These are phyloP conservation scores for Skeletonema grethae DNA, from an alignment of 108 stramenopile genomes.

Conservation along the genomic window DNA sequence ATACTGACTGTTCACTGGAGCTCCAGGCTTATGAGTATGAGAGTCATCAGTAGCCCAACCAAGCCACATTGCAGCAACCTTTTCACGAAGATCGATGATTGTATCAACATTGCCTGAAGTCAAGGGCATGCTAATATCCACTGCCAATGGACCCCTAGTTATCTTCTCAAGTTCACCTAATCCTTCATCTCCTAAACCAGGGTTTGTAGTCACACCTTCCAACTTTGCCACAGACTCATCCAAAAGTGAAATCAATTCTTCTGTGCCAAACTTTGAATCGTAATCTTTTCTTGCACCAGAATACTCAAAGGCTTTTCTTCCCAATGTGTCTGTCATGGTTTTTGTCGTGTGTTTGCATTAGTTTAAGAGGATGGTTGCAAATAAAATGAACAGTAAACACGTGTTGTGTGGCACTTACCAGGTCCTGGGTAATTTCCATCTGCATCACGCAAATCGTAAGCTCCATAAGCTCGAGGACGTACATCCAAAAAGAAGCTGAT, in stretches of 20 bases:
- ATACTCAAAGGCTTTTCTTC: conserved; percentile 78
- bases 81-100: conserved; percentile 57
- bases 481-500: conserved; percentile 65
- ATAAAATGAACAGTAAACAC: not conserved
- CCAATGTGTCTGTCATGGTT: conserved; percentile 51
- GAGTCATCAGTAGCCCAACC: conserved; percentile 56
- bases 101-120: conserved; percentile 61
- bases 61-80: conserved; percentile 65
- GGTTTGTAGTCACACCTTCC: conserved; percentile 50
- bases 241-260: conserved; percentile 52
- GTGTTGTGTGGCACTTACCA: not conserved
- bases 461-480: conserved; percentile 79
- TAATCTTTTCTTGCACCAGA: conserved; percentile 67
- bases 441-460: conserved; percentile 62
- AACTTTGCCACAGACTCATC: conserved; percentile 35
- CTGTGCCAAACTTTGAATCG: conserved; percentile 71
- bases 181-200: conserved; percentile 14
- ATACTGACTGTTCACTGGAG: conserved; percentile 78
- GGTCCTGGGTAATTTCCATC: conserved; percentile 81
- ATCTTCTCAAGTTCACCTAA: conserved; percentile 61
- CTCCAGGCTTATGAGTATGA: conserved; percentile 74
- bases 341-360: not conserved
- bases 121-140: conserved; percentile 59
- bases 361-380: not conserved
- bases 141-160: conserved; percentile 62